Base-by-base conservation (phyloP, 1,139 yeast genomes). In the Blastobotrys apis region DNA sequence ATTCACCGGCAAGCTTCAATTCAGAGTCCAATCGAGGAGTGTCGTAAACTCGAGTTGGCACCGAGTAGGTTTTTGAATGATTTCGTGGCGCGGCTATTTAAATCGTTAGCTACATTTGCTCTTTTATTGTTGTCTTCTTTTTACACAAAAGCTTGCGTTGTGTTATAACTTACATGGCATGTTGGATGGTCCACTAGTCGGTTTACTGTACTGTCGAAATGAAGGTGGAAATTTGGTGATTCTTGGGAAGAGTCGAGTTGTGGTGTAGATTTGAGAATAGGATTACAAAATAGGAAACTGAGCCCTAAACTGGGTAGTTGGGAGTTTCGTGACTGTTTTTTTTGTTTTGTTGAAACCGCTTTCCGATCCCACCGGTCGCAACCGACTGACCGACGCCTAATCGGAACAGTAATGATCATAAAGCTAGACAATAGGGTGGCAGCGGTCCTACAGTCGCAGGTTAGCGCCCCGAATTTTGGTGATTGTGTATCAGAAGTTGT, bases 21-120 rank as follows among this genome's bases (percentile, higher is more conserved):
- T 94, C 98, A 73, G 95, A 87, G 69, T 92, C 98, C 75, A 92
- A 84, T 84, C 98, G 95, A 74, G 96, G 94, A 63, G 94, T 85
- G 78, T 92, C 98, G 81, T 84, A 92, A 58, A 96, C 97, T 75
- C 94, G 87, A 84, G 87, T 87, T 80, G 98, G 98, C 73, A 90
- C 95, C 69, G 97, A 77, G 87, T 86, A 90, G 69, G 98, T 92
- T 90, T 92, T 92, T 66, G 97, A 90, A 86, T 88, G 84, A 72
- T 95, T 86, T 81, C 95, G 85, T 79, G 98, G 97, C 45, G 64
- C 65, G 54, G 61, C 63, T 56, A 10, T 16, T 16, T 33, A 33
- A n/a, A 16, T 15, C 10, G 37, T 32, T 33, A 33, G 26, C 26
- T 6, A 6, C 26, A 10, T 23, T 23, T 23, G 9, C n/a, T n/a